Percentiles rank a stretch among this genome's conserved stretches.
phyloP scores from a whole-genome alignment of 345 rosid genomes.

The Arabis hirsuta region DNA sequence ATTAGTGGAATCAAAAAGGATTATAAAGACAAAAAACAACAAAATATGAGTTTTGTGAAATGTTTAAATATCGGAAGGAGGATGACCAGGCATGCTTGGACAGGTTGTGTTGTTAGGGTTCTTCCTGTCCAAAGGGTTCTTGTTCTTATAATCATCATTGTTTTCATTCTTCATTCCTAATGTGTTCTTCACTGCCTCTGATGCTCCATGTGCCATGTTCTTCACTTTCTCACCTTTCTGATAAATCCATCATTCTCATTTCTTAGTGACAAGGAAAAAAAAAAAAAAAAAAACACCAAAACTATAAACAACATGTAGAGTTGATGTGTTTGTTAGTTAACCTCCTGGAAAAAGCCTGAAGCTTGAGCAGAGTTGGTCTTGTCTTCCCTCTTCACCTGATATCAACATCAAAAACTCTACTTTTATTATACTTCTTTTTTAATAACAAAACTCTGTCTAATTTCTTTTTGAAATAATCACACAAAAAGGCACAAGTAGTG shows the following conservation, averaged over 20 bases:
- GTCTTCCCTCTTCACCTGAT: slow-evolving; percentile 31
- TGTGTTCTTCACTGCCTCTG: slow-evolving; percentile 55
- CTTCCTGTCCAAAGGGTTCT: slow-evolving; percentile 42
- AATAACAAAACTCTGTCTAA: not conserved
- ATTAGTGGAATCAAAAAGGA: slow-evolving; percentile 19
- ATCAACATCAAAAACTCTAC: slow-evolving; percentile 15
- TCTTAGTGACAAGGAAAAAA: not conserved
- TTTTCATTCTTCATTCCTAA: slow-evolving; percentile 45
- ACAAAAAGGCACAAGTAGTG: slow-evolving; percentile 23
- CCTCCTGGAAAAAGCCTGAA: slow-evolving; percentile 41
- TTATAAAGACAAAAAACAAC: not conserved
- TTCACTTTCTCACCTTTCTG: slow-evolving; percentile 58
- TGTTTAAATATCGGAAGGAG: slow-evolving; percentile 39
- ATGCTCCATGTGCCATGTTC: slow-evolving; percentile 56
- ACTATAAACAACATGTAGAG: slow-evolving; percentile 5
- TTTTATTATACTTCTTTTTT: not conserved
- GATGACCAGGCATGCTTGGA: slow-evolving; percentile 46
- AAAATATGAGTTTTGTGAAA: not conserved
- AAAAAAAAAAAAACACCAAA: not conserved
- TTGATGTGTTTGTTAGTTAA: slow-evolving; percentile 29
- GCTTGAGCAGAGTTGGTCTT: slow-evolving; percentile 34
- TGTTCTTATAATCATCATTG: slow-evolving; percentile 34
- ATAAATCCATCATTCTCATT: slow-evolving; percentile 1
- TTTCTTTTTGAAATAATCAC: not conserved
- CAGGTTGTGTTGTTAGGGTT: slow-evolving; percentile 42